These are phyloP conservation scores for Omphalotus guepiniiformis DNA, from an alignment of 768 basidiomycete species.

Conservation along the genomic window DNA sequence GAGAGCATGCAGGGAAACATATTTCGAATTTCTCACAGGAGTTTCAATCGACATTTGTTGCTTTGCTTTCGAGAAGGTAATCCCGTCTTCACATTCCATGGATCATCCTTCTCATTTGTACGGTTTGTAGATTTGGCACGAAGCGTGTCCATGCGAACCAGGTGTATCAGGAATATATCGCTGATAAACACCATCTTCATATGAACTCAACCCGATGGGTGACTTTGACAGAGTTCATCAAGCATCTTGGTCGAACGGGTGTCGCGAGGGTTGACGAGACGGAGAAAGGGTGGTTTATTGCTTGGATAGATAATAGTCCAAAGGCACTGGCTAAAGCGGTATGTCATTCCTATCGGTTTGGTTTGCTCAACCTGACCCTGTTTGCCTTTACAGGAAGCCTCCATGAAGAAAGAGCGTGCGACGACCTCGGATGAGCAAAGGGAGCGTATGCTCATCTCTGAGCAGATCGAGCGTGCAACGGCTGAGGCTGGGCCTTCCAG, in stretches of 20 bases:
- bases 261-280: slow-evolving; percentile 94
- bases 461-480: slow-evolving; percentile 89
- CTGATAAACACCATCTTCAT: slow-evolving; percentile 90
- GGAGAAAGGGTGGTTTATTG: slow-evolving; percentile 97
- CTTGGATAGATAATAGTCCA: slow-evolving; percentile 96
- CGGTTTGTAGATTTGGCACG: slow-evolving; percentile 68
- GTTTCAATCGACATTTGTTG: slow-evolving; percentile 93
- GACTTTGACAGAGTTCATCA: slow-evolving; percentile 92
- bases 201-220: slow-evolving; percentile 99
- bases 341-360: slow-evolving; percentile 19
- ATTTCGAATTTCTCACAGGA: slow-evolving; percentile 85
- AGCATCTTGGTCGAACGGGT: slow-evolving; percentile 82
- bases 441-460: slow-evolving; percentile 82
- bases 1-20: slow-evolving; percentile 88
- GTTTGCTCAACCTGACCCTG: slow-evolving; percentile 9
- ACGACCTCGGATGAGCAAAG: slow-evolving; percentile 93
- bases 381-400: slow-evolving; percentile 55
- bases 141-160: slow-evolving; percentile 93
- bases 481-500: slow-evolving; percentile 39
- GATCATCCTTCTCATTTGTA: slow-evolving; percentile 2
- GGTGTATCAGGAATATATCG: slow-evolving; percentile 97
- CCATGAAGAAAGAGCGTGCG: slow-evolving; percentile 86
- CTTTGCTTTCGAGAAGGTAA: slow-evolving; percentile 83
- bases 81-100: slow-evolving; percentile 18
- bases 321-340: slow-evolving; percentile 90